These are phyloP conservation scores for Fusarium subtropicale DNA, from an alignment of 2,329 filamentous ascomycete genomes.

Conservation along the genomic window DNA sequence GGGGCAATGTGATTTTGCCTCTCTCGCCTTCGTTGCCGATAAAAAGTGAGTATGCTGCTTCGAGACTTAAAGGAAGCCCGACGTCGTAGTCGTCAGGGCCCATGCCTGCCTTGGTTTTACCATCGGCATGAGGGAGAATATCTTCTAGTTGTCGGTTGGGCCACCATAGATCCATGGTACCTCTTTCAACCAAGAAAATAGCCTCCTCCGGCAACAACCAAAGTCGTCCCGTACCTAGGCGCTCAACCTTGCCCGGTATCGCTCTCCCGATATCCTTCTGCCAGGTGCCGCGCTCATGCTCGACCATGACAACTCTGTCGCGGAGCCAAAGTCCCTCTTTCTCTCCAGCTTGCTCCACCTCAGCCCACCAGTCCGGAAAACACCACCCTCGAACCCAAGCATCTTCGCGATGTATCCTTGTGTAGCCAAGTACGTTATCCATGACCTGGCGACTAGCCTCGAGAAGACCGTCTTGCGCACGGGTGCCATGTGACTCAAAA, in stretches of 20 bases:
- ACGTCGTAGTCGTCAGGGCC: constrained; percentile 63
- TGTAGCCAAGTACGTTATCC: constrained; percentile 85
- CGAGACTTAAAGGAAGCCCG: constrained; percentile 87
- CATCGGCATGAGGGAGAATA: constrained; percentile 55
- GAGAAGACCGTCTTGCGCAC: constrained; percentile 80
- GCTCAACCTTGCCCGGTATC: constrained; percentile 66
- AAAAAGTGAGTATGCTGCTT: constrained; percentile 88
- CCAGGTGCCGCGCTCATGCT: constrained; percentile 77
- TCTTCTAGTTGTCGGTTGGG: constrained; percentile 67
- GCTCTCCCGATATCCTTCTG: constrained; percentile 81
- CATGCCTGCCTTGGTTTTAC: constrained; percentile 34
- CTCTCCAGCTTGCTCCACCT: constrained; percentile 35
- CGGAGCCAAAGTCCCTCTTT: constrained; percentile 50
- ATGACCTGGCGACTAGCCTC: constrained; percentile 87
- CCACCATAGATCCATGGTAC: constrained; percentile 89
- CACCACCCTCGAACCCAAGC: constrained; percentile 78
- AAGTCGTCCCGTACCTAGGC: constrained; percentile 68
- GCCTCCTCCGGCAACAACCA: constrained; percentile 95
- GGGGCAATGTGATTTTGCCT: constrained; percentile 75
- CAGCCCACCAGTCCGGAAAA: constrained; percentile 70
- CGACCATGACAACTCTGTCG: constrained; percentile 73
- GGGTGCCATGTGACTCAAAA: constrained; percentile 92
- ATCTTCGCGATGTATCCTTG: constrained; percentile 77
- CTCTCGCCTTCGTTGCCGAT: constrained; percentile 75
- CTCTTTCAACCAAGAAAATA: constrained; percentile 88